Conservation (phyloP, 441 rosid genomes). For the Populus hybrid region DNA sequence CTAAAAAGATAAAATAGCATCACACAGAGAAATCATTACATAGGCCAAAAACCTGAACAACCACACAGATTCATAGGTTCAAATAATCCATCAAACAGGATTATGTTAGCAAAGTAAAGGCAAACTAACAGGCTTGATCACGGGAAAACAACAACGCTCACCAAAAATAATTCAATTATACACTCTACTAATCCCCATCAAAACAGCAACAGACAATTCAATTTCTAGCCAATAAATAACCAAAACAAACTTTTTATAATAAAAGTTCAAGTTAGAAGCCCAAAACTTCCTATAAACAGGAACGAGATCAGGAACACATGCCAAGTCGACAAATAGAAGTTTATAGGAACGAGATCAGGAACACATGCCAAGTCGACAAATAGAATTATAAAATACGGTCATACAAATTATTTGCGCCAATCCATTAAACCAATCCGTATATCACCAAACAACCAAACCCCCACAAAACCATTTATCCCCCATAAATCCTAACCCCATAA, state of each 20-base stretch:
- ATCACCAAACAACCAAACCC: not conserved
- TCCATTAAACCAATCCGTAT: not conserved
- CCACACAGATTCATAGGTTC: not conserved
- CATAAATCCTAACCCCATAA: too few relatives aligned
- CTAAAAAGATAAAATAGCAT: not conserved
- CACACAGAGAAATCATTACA: not conserved
- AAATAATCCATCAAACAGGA: not conserved
- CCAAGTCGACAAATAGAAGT: slow-evolving; percentile 14
- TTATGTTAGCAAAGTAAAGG: not conserved
- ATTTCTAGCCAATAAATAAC: not conserved
- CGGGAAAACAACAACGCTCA: not conserved
- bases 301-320: slow-evolving; percentile 1
- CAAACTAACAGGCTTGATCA: not conserved
- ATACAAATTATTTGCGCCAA: not conserved
- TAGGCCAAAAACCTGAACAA: too few relatives aligned
- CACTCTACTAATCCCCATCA: not conserved
- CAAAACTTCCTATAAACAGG: slow-evolving; percentile 11
- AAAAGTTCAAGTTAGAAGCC: not conserved
- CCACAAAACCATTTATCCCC: not conserved
- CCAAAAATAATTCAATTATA: not conserved
- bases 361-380: slow-evolving; percentile 16
- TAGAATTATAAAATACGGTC: not conserved
- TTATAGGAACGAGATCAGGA: too few relatives aligned
- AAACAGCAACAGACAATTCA: not conserved
- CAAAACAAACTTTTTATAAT: not conserved